Conservation (phyloP, 345 rosid species). For the Aquilaria yunnanensis region DNA sequence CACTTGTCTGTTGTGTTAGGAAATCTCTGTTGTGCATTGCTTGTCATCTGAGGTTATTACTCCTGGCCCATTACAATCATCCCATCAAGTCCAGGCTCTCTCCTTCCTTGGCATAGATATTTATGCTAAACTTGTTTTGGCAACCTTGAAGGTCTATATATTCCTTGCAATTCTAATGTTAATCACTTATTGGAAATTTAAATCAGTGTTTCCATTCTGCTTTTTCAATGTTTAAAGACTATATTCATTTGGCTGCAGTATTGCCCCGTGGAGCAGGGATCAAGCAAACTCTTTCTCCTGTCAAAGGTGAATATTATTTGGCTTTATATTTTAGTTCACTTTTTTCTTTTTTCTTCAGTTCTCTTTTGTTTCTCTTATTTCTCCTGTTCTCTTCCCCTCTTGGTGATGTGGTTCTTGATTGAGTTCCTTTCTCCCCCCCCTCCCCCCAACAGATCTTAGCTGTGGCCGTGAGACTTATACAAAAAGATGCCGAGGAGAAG, state of each 20-base stretch:
- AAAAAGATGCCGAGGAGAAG: conserved; percentile 83
- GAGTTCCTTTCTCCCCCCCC: too few relatives aligned
- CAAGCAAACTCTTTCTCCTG: conserved; percentile 54
- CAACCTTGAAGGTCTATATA: conserved; percentile 42
- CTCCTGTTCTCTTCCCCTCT: too few relatives aligned
- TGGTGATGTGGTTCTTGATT: too few relatives aligned
- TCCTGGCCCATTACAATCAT: conserved; percentile 49
- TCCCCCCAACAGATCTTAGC: conserved; percentile 48
- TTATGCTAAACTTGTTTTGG: conserved; percentile 73
- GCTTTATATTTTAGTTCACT: not conserved
- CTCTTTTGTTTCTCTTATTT: conserved; percentile 1
- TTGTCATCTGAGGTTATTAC: conserved; percentile 60
- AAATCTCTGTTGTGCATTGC: conserved; percentile 82
- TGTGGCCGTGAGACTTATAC: conserved; percentile 68
- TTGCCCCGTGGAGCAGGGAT: conserved; percentile 72
- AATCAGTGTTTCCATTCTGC: not conserved
- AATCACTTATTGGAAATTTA: not conserved
- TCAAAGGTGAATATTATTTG: conserved; percentile 44
- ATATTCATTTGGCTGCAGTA: conserved; percentile 17
- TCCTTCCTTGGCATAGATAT: conserved; percentile 84
- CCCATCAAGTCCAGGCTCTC: conserved; percentile 65
- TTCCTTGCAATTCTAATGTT: not conserved
- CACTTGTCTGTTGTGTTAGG: conserved; percentile 31
- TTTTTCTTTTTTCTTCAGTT: not conserved
- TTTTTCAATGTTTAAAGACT: not conserved